Evolutionary conservation across 225 moss, liverwort and hornwort species (phyloP), one percentile per base, ranked within the genome.

Genomic region (Thuidium tamariscinum): DNA sequence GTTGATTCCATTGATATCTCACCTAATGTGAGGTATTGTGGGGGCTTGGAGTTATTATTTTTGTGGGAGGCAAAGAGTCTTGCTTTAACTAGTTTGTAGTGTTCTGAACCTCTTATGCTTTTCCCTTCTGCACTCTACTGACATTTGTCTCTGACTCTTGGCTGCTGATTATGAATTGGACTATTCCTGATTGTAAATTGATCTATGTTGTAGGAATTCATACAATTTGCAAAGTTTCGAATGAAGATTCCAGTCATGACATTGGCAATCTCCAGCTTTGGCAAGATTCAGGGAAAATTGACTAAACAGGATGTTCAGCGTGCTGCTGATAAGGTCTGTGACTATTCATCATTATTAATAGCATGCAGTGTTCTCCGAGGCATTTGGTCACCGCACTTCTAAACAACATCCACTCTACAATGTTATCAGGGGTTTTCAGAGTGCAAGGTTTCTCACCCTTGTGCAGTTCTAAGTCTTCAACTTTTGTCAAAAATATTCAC

Each of bases 291-390:
- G 77, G 92, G 91, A 59, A 67, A 78, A 55, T 63, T 94, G 90
- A 89, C 90, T 52, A 97, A 93, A 88, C 79, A 66, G 83, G 97
- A 95, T 84, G 94, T 97, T 71, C 93, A 95, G 86, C 93, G 95
- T 83, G 97, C 96, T 90, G 93, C 95, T 86, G 90, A 87, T 71
- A 94, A 95, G 95, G 97, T 96, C 82, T 59, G 64, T 75, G 51
- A 77, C 80, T 62, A 62, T 80, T 68, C 17, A n/a, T 72, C 48
- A 77, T 78, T 48, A n/a, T 41, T 44, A 46, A 27, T 23, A 37
- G 74, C 51, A n/a, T 79, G 79, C 70, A 87, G 51, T 74, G 66
- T 63, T 82, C 71, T 52, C 29, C 52, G 27, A 44, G 62, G 62
- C 20, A 37, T 61, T 77, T 25, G 13, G 55, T 82, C 54, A 17